phyloP scores from a whole-genome alignment of 768 basidiomycete species.

The Heimioporus sp. region DNA sequence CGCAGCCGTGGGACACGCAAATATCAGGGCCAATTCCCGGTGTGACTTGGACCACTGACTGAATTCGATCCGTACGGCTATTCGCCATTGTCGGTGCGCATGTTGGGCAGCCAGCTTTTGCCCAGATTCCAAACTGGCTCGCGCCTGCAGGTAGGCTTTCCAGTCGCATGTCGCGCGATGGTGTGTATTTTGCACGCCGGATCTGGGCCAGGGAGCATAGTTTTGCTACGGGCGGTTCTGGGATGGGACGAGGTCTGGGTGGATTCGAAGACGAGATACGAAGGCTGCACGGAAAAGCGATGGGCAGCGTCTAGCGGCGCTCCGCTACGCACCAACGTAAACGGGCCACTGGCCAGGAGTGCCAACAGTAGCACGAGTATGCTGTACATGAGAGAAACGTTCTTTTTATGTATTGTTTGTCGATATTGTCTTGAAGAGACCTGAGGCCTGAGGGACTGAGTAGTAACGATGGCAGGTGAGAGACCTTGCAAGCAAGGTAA shows the following conservation, averaged over 20 bases:
- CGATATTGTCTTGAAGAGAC: no score
- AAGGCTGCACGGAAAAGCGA: constrained; percentile 64
- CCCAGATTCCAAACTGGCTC: constrained; percentile 70
- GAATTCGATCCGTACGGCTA: constrained; percentile 77
- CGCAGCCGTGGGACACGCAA: constrained; percentile 34
- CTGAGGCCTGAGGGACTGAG: no score
- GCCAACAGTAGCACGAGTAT: no score
- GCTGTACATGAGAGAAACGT: no score
- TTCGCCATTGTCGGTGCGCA: constrained; percentile 57
- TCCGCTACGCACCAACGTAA: no score
- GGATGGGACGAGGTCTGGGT: constrained; percentile 40
- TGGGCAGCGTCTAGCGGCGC: constrained; percentile 68
- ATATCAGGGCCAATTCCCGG: constrained; percentile 27
- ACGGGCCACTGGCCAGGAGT: no score
- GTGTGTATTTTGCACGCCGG: constrained; percentile 82
- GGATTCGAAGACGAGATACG: constrained; percentile 81
- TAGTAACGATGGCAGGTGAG: no score
- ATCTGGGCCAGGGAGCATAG: constrained; percentile 71
- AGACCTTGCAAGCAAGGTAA: no score
- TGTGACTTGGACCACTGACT: constrained; percentile 12
- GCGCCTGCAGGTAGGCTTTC: constrained; percentile 70
- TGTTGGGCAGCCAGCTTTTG: constrained; percentile 84
- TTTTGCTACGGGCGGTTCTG: constrained; percentile 27
- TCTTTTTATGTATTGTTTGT: no score
- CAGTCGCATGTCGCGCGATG: constrained; percentile 66